These are phyloP conservation scores for Globisporangium barbulae DNA, from an alignment of 352 stramenopile species.

Conservation along the genomic window DNA sequence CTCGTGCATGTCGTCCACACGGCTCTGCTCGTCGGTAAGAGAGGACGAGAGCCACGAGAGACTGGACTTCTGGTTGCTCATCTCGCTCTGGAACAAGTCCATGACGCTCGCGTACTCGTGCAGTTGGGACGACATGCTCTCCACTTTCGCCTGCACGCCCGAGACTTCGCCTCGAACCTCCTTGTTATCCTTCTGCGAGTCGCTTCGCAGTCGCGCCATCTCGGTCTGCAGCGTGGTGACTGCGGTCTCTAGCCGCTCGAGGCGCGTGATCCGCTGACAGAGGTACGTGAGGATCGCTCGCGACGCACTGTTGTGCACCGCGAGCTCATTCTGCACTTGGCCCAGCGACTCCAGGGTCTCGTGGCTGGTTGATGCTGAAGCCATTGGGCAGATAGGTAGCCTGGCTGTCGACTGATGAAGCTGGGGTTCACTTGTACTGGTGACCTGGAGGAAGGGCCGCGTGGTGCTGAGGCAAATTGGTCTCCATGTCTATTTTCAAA, in stretches of 20 bases:
- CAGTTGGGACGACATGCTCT: slow-evolving; percentile 49
- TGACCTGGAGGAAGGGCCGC: neutral
- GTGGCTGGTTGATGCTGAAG: neutral
- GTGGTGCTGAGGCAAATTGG: neutral
- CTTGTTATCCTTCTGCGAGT: slow-evolving; percentile 37
- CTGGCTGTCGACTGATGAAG: neutral
- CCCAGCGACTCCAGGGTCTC: slow-evolving; percentile 29
- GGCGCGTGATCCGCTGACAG: slow-evolving; percentile 46
- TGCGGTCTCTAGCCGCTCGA: slow-evolving; percentile 54
- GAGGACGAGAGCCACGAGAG: slow-evolving; percentile 45
- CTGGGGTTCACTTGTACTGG: neutral
- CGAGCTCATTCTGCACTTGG: slow-evolving; percentile 49
- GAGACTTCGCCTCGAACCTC: slow-evolving; percentile 49
- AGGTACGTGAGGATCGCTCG: slow-evolving; percentile 62
- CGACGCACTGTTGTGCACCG: slow-evolving; percentile 46
- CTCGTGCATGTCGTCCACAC: slow-evolving; percentile 47
- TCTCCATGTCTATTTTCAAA: neutral
- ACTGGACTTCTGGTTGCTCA: slow-evolving; percentile 42
- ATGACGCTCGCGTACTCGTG: slow-evolving; percentile 60
- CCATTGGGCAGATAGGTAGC: too few relatives aligned
- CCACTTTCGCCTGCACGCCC: slow-evolving; percentile 37
- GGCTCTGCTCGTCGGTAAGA: slow-evolving; percentile 42
- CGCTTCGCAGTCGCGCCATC: slow-evolving; percentile 30
- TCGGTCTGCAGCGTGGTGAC: slow-evolving; percentile 45
- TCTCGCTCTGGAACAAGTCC: slow-evolving; percentile 64